Conservation (phyloP, 129 eudicot genomes). For the Centella asiatica region DNA sequence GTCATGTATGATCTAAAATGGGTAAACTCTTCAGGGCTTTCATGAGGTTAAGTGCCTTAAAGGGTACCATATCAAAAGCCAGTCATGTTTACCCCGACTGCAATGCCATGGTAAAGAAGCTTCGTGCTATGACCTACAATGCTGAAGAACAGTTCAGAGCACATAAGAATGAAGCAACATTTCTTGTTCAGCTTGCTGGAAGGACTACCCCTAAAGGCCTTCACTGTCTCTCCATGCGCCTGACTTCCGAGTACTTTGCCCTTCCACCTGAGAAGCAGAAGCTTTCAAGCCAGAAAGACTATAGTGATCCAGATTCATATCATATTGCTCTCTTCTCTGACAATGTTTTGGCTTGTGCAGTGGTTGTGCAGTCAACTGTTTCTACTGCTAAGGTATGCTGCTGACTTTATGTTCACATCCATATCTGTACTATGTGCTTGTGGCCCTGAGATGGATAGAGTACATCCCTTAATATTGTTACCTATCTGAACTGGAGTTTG, state of each 20-base stretch:
- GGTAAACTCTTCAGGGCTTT: constrained; percentile 30
- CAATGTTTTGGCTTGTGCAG: constrained; percentile 84
- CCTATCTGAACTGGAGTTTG: neutral
- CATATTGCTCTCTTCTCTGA: constrained; percentile 84
- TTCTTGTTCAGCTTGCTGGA: constrained; percentile 46
- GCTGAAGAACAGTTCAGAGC: constrained; percentile 44
- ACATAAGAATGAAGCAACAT: constrained; percentile 32
- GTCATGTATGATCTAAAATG: neutral
- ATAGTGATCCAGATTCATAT: constrained; percentile 37
- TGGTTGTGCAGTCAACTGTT: constrained; percentile 79
- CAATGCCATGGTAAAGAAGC: constrained; percentile 43
- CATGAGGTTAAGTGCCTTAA: constrained; percentile 51
- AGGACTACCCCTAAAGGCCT: constrained; percentile 65
- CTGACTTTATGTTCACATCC: constrained; percentile 5
- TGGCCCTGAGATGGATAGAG: neutral
- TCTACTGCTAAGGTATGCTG: constrained; percentile 62
- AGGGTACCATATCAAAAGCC: constrained; percentile 43
- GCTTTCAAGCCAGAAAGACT: constrained; percentile 33
- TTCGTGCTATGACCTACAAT: constrained; percentile 54
- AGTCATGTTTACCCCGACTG: constrained; percentile 45
- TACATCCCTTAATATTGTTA: neutral
- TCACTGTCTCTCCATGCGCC: constrained; percentile 65
- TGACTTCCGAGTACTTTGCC: constrained; percentile 45
- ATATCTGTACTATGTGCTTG: neutral
- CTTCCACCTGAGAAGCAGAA: constrained; percentile 34